Conservation (phyloP, 2,329 filamentous ascomycete genomes). For the Phialophora chinensis region DNA sequence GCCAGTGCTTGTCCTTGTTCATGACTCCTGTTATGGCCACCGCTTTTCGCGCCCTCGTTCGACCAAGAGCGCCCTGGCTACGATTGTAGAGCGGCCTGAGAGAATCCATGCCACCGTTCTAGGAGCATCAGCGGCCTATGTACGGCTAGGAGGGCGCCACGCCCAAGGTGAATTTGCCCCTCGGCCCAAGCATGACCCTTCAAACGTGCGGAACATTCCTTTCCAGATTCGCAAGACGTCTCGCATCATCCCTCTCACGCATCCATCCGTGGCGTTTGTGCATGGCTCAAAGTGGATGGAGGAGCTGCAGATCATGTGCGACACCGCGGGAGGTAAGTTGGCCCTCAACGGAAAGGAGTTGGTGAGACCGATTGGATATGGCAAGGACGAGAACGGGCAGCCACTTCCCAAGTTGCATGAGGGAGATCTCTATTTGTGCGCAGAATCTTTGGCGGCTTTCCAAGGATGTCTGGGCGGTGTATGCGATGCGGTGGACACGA, state of each 20-base stretch:
- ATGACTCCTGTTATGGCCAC: conserved; percentile 95
- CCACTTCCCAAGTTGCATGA: conserved; percentile 70
- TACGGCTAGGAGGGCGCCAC: conserved; percentile 79
- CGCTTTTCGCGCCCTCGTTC: conserved; percentile 84
- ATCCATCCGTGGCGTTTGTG: conserved; percentile 82
- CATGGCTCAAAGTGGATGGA: conserved; percentile 94
- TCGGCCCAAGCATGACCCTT: conserved; percentile 54
- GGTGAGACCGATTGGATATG: conserved; percentile 60
- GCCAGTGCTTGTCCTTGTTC: conserved; percentile 80
- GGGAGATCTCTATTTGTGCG: conserved; percentile 88
- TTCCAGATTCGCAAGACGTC: conserved; percentile 86
- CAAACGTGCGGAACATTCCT: conserved; percentile 51
- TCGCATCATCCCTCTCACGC: conserved; percentile 72
- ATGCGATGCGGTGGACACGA: conserved; percentile 86
- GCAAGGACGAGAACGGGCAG: conserved; percentile 50
- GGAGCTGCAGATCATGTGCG: conserved; percentile 84
- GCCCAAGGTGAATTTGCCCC: conserved; percentile 71
- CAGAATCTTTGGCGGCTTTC: conserved; percentile 83
- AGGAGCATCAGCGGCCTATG: conserved; percentile 85
- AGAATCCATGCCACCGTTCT: conserved; percentile 82
- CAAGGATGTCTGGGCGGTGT: conserved; percentile 92
- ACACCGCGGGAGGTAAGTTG: conserved; percentile 76
- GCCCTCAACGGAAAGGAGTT: conserved; percentile 80
- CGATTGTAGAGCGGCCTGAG: conserved; percentile 93
- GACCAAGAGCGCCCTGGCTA: conserved; percentile 70